Evolutionary conservation across 2,329 filamentous ascomycete genomes (phyloP).

Genomic region (Diaporthe helianthi): DNA sequence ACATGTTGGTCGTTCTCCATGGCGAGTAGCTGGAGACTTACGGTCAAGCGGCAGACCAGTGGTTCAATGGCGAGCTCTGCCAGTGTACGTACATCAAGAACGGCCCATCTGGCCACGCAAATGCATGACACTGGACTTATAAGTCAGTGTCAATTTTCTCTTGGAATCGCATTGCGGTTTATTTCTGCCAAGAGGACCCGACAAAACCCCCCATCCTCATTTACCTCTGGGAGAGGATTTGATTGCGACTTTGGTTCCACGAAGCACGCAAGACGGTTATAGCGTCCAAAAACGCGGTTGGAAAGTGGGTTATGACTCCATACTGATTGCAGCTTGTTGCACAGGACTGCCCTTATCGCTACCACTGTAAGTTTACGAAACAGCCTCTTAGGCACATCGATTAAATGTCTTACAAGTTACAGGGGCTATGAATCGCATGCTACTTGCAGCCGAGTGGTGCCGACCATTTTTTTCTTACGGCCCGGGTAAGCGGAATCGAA

Average conservation of each 20-base stretch:
- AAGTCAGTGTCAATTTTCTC: background rate
- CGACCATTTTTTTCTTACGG: background rate
- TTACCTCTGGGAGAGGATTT: background rate
- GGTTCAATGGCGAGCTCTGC: background rate
- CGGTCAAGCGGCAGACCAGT: too few relatives aligned
- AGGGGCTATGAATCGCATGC: slow-evolving; percentile 18
- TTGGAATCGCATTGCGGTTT: background rate
- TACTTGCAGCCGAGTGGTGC: slow-evolving; percentile 13
- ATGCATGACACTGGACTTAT: background rate
- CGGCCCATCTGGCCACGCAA: background rate
- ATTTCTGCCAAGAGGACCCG: background rate
- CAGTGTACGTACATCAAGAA: background rate
- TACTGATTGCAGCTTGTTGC: slow-evolving; percentile 3
- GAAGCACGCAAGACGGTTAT: slow-evolving; percentile 15
- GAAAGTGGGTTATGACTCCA: slow-evolving; percentile 23
- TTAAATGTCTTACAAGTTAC: slow-evolving; percentile 9
- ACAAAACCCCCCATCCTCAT: background rate
- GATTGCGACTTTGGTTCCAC: slow-evolving; percentile 21
- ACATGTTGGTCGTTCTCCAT: background rate
- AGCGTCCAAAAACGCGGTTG: background rate
- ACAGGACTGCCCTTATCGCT: background rate
- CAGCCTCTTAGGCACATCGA: background rate
- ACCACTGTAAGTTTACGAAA: background rate
- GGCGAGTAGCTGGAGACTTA: background rate
- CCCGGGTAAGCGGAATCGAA: slow-evolving; percentile 11